phyloP scores from a whole-genome alignment of 2,329 filamentous ascomycete species.

The Colletotrichum shisoi region DNA sequence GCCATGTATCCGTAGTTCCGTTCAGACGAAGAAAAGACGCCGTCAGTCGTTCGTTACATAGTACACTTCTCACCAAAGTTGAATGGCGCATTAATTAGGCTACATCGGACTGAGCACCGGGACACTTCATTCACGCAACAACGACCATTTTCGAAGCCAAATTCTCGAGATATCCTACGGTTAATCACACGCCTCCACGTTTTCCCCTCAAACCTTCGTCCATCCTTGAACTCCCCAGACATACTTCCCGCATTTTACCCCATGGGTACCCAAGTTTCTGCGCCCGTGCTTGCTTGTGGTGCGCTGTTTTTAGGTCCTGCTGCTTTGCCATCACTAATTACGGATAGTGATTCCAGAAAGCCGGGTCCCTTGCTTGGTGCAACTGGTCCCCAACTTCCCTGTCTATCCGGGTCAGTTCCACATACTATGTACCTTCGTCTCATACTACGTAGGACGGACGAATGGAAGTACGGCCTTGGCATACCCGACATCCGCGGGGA shows the following conservation, averaged over 20 bases:
- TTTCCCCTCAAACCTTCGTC: slow-evolving; percentile 23
- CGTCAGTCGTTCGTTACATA: background rate
- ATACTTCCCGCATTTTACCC: slow-evolving; percentile 35
- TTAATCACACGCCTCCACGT: slow-evolving; percentile 20
- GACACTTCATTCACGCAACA: background rate
- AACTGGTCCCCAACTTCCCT: slow-evolving; percentile 17
- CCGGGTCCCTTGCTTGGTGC: slow-evolving; percentile 30
- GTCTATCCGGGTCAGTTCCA: slow-evolving; percentile 34
- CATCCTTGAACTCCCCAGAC: slow-evolving; percentile 28
- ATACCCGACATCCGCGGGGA: slow-evolving; percentile 27
- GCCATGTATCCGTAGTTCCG: background rate
- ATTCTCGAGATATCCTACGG: slow-evolving; percentile 16
- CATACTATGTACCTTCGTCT: slow-evolving; percentile 33
- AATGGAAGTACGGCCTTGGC: slow-evolving; percentile 38
- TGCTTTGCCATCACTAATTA: slow-evolving; percentile 14
- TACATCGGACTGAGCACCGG: background rate
- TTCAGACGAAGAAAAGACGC: slow-evolving; percentile 13
- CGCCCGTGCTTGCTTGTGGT: slow-evolving; percentile 27
- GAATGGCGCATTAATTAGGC: background rate
- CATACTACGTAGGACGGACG: slow-evolving; percentile 39
- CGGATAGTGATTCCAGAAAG: slow-evolving; percentile 31
- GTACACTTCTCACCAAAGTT: background rate
- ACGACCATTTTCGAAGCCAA: slow-evolving; percentile 8
- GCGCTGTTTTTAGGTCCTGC: slow-evolving; percentile 25
- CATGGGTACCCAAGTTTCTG: slow-evolving; percentile 24